These are phyloP conservation scores for Tulasnella sp. DNA, from an alignment of 768 basidiomycete genomes.

Conservation along the genomic window DNA sequence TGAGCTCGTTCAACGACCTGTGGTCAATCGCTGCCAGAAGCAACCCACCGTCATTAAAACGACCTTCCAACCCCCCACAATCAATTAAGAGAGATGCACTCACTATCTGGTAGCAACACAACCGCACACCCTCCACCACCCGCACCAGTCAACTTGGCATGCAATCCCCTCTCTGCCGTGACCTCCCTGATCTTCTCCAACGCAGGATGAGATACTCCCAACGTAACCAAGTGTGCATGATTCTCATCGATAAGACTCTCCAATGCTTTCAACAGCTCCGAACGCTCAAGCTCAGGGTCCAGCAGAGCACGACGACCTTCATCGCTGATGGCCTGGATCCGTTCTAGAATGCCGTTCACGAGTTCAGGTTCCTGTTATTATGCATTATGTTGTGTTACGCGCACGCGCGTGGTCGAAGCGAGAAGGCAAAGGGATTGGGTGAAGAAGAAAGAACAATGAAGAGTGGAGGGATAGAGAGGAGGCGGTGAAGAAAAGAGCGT, in stretches of 20 bases:
- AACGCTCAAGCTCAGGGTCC: constrained; percentile 67
- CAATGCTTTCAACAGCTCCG: constrained; percentile 59
- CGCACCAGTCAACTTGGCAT: constrained; percentile 95
- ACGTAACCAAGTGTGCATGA: constrained; percentile 73
- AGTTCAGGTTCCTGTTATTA: constrained; percentile 71
- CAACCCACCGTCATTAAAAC: neutral
- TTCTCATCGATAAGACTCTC: constrained; percentile 86
- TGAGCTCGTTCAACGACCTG: constrained; percentile 39
- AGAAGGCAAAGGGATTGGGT: neutral
- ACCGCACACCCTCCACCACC: constrained; percentile 99
- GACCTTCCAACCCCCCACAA: neutral
- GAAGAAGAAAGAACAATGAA: neutral
- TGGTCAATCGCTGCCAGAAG: constrained; percentile 8
- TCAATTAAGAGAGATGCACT: constrained; percentile 34
- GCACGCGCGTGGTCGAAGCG: neutral
- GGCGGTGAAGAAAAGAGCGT: constrained; percentile 4
- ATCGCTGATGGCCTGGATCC: constrained; percentile 82
- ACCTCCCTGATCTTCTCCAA: constrained; percentile 77
- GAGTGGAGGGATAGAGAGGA: neutral
- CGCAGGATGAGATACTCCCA: constrained; percentile 88
- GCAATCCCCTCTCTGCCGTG: constrained; percentile 63
- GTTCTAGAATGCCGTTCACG: constrained; percentile 68
- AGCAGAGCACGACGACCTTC: constrained; percentile 72
- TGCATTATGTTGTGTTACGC: neutral
- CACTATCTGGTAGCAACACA: constrained; percentile 90